phyloP scores from a whole-genome alignment of 345 rosid genomes.

The Camelina neglecta region DNA sequence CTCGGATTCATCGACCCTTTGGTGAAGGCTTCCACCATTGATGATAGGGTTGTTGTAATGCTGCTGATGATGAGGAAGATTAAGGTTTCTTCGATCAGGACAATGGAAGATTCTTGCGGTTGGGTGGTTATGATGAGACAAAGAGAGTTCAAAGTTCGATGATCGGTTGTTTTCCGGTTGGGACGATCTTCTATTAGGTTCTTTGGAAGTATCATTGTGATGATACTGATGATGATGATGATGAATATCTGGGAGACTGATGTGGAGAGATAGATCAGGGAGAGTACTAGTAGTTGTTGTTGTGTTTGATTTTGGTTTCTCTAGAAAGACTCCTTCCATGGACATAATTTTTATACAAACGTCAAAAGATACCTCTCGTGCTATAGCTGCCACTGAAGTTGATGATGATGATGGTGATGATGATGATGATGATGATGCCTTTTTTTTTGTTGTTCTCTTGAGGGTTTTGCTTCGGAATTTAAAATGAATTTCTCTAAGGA shows the following conservation, averaged over 20 bases:
- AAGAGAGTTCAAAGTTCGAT: slow-evolving; percentile 45
- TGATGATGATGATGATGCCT: background rate
- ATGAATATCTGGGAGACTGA: slow-evolving; percentile 61
- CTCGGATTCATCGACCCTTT: slow-evolving; percentile 42
- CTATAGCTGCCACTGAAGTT: background rate
- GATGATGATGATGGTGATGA: slow-evolving; percentile 8
- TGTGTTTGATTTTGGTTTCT: slow-evolving; percentile 53
- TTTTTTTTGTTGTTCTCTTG: slow-evolving; percentile 18
- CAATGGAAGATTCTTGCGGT: slow-evolving; percentile 39
- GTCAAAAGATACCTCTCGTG: slow-evolving; percentile 7
- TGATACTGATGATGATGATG: slow-evolving; percentile 24
- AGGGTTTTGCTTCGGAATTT: slow-evolving; percentile 34
- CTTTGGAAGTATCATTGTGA: slow-evolving; percentile 39
- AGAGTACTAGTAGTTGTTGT: slow-evolving; percentile 10
- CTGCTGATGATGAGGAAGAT: slow-evolving; percentile 38
- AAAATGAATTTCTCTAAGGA: slow-evolving; percentile 24
- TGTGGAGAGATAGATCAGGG: slow-evolving; percentile 81
- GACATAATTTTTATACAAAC: slow-evolving; percentile 46
- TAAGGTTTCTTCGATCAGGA: slow-evolving; percentile 39
- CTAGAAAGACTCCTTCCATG: slow-evolving; percentile 60
- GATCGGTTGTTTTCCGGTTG: slow-evolving; percentile 32
- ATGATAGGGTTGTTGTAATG: slow-evolving; percentile 40
- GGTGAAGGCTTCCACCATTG: slow-evolving; percentile 35
- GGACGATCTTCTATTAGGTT: slow-evolving; percentile 33
- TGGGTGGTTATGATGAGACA: slow-evolving; percentile 40